Evolutionary conservation across 306 rosid genomes (phyloP), one percentile per base, ranked within the genome.

Genomic region (Prunus davidiana): DNA sequence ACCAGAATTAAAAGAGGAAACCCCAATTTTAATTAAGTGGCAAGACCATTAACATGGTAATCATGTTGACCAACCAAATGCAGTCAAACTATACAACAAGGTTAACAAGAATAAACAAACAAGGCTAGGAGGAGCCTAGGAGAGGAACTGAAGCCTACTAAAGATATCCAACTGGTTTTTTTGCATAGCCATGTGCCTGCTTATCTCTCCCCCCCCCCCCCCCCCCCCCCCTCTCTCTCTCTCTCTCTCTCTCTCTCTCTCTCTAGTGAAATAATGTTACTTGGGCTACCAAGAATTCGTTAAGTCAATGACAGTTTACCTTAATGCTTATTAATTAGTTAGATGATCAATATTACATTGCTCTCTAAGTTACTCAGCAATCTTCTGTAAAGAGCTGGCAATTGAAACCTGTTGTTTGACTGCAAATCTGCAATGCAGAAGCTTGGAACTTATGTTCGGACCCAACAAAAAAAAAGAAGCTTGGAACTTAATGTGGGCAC

Each of bases 181-280:
- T 34, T 34, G 16, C 49, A 32, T 34, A 64, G 69, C 69, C 69
- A 64, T 64, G 69, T 64, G 69, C 69, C 20, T 34, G 49, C 25
- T 30, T 63, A 28, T 27, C 64, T 13, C 38, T 1, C 41, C 3
- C 38, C 38, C 64, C 38, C 38, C 64, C 41, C 3, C 38, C 38
- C 64, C n/a, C n/a, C 3, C 64, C 12, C 34, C 12, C 64, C 3
- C 18, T 3, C 64, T 25, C 64, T 1, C 38, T 7, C 34, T 60
- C 64, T 24, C 64, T 60, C 64, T 25, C 65, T 12, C 34, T 22
- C 43, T 15, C 38, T 60, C 65, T 25, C 65, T 25, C 65, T 60
- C 65, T 12, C 32, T 22, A 1, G 6, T 25, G 30, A 12, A 55
- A 8, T n/a, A 16, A 20, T 57, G 32, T 25, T 58, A 28, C 10